Evolutionary conservation across 305 asterid species (phyloP).

Genomic region (Fraxinus albicans): DNA sequence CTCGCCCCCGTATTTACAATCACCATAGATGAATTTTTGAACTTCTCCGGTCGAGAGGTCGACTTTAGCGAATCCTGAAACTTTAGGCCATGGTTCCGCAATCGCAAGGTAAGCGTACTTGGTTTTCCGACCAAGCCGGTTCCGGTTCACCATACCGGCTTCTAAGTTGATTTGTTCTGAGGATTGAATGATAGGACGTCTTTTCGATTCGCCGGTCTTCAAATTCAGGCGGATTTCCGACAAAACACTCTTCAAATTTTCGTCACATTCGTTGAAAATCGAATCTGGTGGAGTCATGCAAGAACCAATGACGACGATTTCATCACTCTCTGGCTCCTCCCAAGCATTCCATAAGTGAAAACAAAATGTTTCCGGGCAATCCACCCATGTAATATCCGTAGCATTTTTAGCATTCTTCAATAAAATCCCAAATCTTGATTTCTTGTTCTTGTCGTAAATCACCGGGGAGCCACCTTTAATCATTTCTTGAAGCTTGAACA

Average conservation of each 20-base stretch:
- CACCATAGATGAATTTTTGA: slow-evolving; percentile 52
- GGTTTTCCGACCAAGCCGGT: slow-evolving; percentile 59
- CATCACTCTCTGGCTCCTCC: slow-evolving; percentile 66
- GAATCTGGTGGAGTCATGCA: slow-evolving; percentile 84
- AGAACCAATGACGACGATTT: slow-evolving; percentile 65
- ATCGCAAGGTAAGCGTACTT: slow-evolving; percentile 54
- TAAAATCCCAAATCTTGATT: slow-evolving; percentile 54
- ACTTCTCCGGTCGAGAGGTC: slow-evolving; percentile 51
- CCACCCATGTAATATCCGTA: slow-evolving; percentile 44
- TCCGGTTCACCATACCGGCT: slow-evolving; percentile 78
- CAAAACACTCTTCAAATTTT: slow-evolving; percentile 41
- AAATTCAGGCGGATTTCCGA: slow-evolving; percentile 60
- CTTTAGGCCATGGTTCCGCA: slow-evolving; percentile 85
- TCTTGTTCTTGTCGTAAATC: slow-evolving; percentile 50
- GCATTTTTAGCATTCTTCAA: slow-evolving; percentile 33
- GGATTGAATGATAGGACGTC: slow-evolving; percentile 31
- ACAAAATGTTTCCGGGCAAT: slow-evolving; percentile 54
- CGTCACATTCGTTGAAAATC: slow-evolving; percentile 61
- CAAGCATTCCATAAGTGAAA: slow-evolving; percentile 74
- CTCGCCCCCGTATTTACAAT: slow-evolving; percentile 60
- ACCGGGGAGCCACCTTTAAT: slow-evolving; percentile 64
- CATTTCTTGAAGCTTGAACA: slow-evolving; percentile 70
- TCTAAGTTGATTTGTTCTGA: slow-evolving; percentile 56
- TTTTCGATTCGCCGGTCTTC: slow-evolving; percentile 51
- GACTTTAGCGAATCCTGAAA: slow-evolving; percentile 70